Base-by-base conservation (phyloP, 2,329 filamentous ascomycete genomes). In the Pseudophaeomoniella oleicola region DNA sequence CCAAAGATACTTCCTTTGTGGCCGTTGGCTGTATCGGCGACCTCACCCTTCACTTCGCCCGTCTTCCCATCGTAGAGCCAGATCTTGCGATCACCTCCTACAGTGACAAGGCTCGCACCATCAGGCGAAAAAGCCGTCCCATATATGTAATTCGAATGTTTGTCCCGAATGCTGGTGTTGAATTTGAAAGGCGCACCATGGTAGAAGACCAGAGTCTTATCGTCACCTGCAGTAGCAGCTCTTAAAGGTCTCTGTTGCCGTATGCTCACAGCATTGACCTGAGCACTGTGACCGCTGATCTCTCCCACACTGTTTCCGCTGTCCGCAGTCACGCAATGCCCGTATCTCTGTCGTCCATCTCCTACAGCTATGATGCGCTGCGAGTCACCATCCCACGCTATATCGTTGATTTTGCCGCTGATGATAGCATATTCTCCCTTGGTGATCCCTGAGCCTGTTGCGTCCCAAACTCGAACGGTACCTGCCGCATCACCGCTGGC, bases 51-150 rank as follows among this genome's bases (percentile, higher is more conserved):
- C 1, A 80, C 71, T 53, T 94, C 86, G 18, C 90, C 90, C 12
- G 86, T 94, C 69, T 93, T 94, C 43, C 88, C 90, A 55, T 98
- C 86, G 55, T 94, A 98, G 6, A 98, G 66, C 67, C 90, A 92
- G 45, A 98, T 94, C 53, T 75, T 76, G 55, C 78, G 78, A 59
- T 98, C 90, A n/a, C 82, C 85, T 27, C 90, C 88, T 2, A 94
- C 88, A 36, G 81, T 94, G 19, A 90, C 82, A 42, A 98, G 65
- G 27, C 67, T 66, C 30, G 67, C 75, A 33, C 90, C 90, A 54
- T 96, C 87, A 0, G 88, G 88, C 17, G 84, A 88, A 58, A 94
- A 98, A 2, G 78, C 82, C 3, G 86, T 75, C 17, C 81, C 86
- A 50, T 88, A 82, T 13, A 96, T 77, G 55, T 92, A 96, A 42